These are phyloP conservation scores for Talaromyces sp. DNA, from an alignment of 2,329 filamentous ascomycete genomes.

Conservation along the genomic window DNA sequence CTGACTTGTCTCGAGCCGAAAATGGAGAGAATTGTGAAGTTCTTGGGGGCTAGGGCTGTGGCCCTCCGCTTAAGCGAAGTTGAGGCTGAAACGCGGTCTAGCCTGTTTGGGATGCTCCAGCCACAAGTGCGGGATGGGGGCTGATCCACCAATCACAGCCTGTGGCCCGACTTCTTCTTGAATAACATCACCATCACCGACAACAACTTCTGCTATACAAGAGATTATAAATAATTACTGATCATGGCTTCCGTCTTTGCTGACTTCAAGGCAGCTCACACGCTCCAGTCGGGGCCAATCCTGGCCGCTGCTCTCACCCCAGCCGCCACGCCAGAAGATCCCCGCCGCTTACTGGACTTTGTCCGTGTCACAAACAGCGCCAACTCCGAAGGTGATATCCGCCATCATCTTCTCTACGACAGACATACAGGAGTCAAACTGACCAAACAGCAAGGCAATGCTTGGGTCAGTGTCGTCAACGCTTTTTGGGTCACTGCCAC, in stretches of 20 bases:
- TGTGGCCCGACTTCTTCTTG: neutral
- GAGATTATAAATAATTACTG: neutral
- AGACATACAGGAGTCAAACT: constrained; percentile 51
- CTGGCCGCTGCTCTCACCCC: constrained; percentile 73
- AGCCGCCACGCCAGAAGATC: constrained; percentile 56
- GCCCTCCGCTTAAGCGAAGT: constrained; percentile 41
- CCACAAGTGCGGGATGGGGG: constrained; percentile 16
- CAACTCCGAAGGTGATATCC: constrained; percentile 64
- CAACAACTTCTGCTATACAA: neutral
- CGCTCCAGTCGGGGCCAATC: constrained; percentile 60
- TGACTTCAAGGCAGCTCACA: constrained; percentile 67
- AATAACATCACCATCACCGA: neutral
- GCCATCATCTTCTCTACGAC: constrained; percentile 63
- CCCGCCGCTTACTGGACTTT: constrained; percentile 63
- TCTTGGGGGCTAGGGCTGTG: constrained; percentile 41
- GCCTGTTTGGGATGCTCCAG: constrained; percentile 18
- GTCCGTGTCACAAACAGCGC: constrained; percentile 64
- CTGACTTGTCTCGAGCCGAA: constrained; percentile 25
- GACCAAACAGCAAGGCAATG: constrained; percentile 62
- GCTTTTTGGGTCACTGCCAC: constrained; percentile 78
- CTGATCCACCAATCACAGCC: constrained; percentile 11
- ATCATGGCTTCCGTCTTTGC: constrained; percentile 68
- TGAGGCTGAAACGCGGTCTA: constrained; percentile 25
- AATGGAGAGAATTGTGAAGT: constrained; percentile 40
- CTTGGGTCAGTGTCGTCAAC: constrained; percentile 83